Base-by-base conservation (phyloP, 768 basidiomycete genomes). In the Suillus brevipes region DNA sequence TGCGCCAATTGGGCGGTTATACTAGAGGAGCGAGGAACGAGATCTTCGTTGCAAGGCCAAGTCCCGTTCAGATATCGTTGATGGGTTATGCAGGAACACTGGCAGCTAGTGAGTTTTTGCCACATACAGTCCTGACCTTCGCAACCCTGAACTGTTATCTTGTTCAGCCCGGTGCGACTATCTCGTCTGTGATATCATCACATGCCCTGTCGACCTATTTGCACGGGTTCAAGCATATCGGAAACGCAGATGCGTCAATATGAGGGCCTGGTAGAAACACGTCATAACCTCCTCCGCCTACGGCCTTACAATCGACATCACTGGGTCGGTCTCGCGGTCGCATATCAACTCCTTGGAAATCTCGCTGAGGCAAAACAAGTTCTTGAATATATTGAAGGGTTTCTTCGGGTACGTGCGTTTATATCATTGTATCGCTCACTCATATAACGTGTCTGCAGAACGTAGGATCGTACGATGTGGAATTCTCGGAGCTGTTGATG, bases 321-420 rank as follows among this genome's bases (percentile, higher is more conserved):
- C 74, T 99, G 97, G 97, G 78, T 95, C 61, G 92, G 86, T 2
- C 82, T 95, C 56, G 94, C 94, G 16, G 85, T 99, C 34, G 95
- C 96, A 4, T 89, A 94, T 75, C 90, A 94, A 71, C 83, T 99
- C 16, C 90, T 88, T 64, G 90, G 90, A 7, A 89, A 95, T 67
- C 75, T 86, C 4, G 70, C 75, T 14, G 90, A 92, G 69, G 89
- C 95, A 2, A 85, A 84, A 71, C 85, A 85, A 36, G 85, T 92
- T 2, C 75, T 97, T 36, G 87, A 92, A 63, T 85, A 88, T 55
- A 92, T 94, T 71, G 84, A 89, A 67, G 78, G 74, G 25, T 88
- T 84, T 9, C 77, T 95, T 34, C 93, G 95, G 84, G 92, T 90
- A 36, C 63, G 8, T 37, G 20, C 8, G 7, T 20, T 43, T 34